These are phyloP conservation scores for Kodamaea jinghongensis DNA, from an alignment of 805 yeast species.

Conservation along the genomic window DNA sequence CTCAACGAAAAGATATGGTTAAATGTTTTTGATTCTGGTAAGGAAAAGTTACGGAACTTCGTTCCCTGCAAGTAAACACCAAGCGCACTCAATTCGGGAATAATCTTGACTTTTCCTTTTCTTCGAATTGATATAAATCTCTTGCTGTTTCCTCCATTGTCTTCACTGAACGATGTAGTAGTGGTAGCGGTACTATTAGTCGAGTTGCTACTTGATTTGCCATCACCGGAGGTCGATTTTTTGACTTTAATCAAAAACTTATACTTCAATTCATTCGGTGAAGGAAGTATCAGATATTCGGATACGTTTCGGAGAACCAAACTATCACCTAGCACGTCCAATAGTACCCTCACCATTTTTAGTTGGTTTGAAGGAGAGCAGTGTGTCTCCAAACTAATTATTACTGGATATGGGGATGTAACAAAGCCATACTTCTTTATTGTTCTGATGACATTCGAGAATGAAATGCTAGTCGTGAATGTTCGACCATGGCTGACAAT, in stretches of 20 bases:
- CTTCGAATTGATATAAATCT: constrained; percentile 22
- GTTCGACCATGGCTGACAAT: constrained; percentile 88
- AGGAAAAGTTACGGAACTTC: constrained; percentile 76
- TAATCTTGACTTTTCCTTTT: constrained; percentile 22
- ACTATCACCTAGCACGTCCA: constrained; percentile 56
- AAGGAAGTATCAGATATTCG: constrained; percentile 49
- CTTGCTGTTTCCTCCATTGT: constrained; percentile 20
- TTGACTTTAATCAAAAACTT: constrained; percentile 78
- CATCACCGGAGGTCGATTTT: constrained; percentile 31
- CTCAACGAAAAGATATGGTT: constrained; percentile 87
- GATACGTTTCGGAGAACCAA: constrained; percentile 31
- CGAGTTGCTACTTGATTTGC: constrained; percentile 18
- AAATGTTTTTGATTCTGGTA: constrained; percentile 77
- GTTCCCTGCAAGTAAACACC: constrained; percentile 75
- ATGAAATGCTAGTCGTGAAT: constrained; percentile 69
- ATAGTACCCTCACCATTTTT: constrained; percentile 52
- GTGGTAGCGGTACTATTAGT: constrained; percentile 17
- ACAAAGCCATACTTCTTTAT: constrained; percentile 85
- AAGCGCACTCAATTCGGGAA: constrained; percentile 49
- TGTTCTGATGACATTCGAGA: constrained; percentile 66
- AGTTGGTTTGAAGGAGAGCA: constrained; percentile 69
- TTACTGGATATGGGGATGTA: constrained; percentile 81
- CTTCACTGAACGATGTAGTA: constrained; percentile 42
- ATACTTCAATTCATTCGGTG: constrained; percentile 71
- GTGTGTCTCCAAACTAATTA: constrained; percentile 80